Percentiles rank a stretch among this genome's conserved stretches.
These are phyloP conservation scores for Coemansia pectinata DNA, from an alignment of 192 early-diverging fungal genomes.

Conservation along the genomic window DNA sequence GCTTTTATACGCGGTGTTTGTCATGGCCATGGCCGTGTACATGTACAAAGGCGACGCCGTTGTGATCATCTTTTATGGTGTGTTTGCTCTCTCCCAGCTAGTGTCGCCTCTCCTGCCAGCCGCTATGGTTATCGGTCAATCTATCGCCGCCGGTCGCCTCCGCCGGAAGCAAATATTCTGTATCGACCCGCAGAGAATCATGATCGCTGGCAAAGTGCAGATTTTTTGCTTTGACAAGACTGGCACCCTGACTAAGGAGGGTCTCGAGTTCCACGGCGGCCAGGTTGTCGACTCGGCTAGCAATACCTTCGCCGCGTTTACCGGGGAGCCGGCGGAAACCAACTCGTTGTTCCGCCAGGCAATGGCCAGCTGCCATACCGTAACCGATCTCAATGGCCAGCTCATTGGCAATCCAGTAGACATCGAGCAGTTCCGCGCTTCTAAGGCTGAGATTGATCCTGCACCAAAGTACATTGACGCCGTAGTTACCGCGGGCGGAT, in stretches of 20 bases:
- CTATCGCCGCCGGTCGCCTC: constrained; percentile 55
- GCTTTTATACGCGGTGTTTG: constrained; percentile 50
- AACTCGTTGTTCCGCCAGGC: not conserved
- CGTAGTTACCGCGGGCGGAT: constrained; percentile 43
- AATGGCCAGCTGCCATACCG: constrained; percentile 55
- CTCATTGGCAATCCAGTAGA: constrained; percentile 26
- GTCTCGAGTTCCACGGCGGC: constrained; percentile 59
- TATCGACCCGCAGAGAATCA: constrained; percentile 61
- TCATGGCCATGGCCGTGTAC: constrained; percentile 39
- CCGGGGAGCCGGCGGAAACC: not conserved
- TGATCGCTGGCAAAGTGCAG: constrained; percentile 62
- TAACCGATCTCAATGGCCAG: constrained; percentile 36
- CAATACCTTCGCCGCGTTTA: not conserved
- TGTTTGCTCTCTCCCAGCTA: constrained; percentile 61
- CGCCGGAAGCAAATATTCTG: constrained; percentile 57
- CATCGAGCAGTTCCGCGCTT: constrained; percentile 19
- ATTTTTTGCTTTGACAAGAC: constrained; percentile 68
- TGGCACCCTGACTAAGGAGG: constrained; percentile 67
- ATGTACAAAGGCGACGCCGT: constrained; percentile 45
- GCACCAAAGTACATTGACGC: constrained; percentile 18
- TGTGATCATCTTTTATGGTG: constrained; percentile 57
- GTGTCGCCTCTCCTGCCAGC: constrained; percentile 61
- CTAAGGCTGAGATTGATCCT: constrained; percentile 20
- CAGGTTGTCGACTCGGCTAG: not conserved
- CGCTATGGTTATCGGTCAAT: constrained; percentile 62